A percentile compares a stretch with the other conserved stretches of the same genome.
Evolutionary conservation across 106 monocot species (phyloP).

Genomic region (Hemerocallis citrina): DNA sequence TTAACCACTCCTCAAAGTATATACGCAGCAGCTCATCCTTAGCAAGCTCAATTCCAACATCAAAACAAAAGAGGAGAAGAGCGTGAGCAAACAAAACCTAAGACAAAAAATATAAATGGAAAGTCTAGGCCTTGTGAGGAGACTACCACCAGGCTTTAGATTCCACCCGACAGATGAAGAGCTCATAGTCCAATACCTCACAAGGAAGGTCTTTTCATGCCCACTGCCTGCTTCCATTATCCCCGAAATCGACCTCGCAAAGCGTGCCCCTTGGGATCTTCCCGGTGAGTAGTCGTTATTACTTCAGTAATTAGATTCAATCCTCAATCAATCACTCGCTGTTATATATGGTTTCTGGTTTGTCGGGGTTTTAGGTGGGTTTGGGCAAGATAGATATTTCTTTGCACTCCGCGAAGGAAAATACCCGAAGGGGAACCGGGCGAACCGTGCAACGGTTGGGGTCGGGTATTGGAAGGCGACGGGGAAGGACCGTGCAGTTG

Average conservation of each 20-base stretch:
- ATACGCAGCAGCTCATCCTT: background rate
- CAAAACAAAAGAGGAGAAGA: no score
- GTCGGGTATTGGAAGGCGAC: slow-evolving; percentile 88
- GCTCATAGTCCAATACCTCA: slow-evolving; percentile 70
- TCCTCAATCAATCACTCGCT: no score
- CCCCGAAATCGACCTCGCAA: slow-evolving; percentile 56
- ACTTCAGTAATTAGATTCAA: background rate
- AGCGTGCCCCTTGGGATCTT: slow-evolving; percentile 61
- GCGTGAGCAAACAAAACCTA: no score
- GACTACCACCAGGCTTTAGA: slow-evolving; percentile 75
- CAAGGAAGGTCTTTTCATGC: slow-evolving; percentile 48
- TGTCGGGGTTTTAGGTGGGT: slow-evolving; percentile 16
- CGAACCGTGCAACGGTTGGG: slow-evolving; percentile 49
- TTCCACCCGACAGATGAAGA: slow-evolving; percentile 90
- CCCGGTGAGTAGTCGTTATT: slow-evolving; percentile 35
- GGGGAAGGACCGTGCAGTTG: slow-evolving; percentile 54
- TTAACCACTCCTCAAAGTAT: no score
- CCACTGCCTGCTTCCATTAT: slow-evolving; percentile 71
- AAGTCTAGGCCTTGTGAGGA: slow-evolving; percentile 9
- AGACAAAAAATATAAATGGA: no score
- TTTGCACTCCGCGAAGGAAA: slow-evolving; percentile 52
- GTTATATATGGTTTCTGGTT: background rate
- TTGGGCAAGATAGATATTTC: slow-evolving; percentile 63
- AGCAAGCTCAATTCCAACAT: no score
- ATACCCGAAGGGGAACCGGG: slow-evolving; percentile 41